Evolutionary conservation across 1,139 yeast genomes (phyloP).

Genomic region (Wickerhamomyces sp.): DNA sequence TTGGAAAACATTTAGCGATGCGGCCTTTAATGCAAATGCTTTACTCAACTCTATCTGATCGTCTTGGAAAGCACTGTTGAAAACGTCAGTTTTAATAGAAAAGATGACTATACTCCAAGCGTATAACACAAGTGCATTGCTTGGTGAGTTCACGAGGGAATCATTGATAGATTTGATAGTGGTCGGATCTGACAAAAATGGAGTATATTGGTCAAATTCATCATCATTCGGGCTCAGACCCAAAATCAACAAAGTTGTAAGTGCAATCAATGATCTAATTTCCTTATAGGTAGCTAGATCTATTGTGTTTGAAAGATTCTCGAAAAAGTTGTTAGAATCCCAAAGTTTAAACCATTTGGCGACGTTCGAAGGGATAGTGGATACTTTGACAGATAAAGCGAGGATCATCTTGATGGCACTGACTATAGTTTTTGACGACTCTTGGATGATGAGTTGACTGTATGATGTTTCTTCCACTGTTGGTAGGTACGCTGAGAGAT

Average conservation of each 20-base stretch:
- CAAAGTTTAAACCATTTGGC: conserved; percentile 55
- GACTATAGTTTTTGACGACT: conserved; percentile 33
- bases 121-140: conserved; percentile 51
- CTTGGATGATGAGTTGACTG: conserved; percentile 22
- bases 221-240: conserved; percentile 49
- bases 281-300: conserved; percentile 35
- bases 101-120: conserved; percentile 69
- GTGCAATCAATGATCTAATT: conserved; percentile 43
- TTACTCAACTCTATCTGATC: conserved; percentile 15
- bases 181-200: conserved; percentile 40
- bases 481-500: conserved; percentile 21
- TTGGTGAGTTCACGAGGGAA: conserved; percentile 28
- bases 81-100: conserved; percentile 24
- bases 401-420: conserved; percentile 42
- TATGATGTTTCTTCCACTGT: conserved; percentile 25
- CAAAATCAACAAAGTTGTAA: conserved; percentile 45
- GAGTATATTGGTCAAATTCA: conserved; percentile 29
- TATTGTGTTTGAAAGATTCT: conserved; percentile 28
- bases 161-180: conserved; percentile 38
- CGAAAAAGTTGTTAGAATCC: conserved; percentile 37
- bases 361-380: conserved; percentile 29
- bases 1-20: conserved; percentile 42
- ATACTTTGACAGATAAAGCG: conserved; percentile 33
- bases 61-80: conserved; percentile 21
- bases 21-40: conserved; percentile 39